Base-by-base conservation (phyloP, 352 stramenopile genomes). In the Phytophthora uliginosa region DNA sequence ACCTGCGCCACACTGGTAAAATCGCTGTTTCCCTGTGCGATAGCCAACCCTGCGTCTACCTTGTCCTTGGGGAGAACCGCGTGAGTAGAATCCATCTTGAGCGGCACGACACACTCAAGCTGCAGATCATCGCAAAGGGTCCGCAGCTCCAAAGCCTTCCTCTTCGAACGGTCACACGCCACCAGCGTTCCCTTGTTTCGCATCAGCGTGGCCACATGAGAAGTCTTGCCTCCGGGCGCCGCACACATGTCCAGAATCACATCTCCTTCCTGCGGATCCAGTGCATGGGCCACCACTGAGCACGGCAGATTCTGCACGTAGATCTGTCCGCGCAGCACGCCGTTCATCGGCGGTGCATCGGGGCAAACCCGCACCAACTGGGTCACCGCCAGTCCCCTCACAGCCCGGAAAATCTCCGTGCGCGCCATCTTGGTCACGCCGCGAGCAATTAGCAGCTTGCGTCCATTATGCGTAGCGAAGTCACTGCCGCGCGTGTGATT, bases 221-320 rank as follows among this genome's bases (percentile, higher is more conserved):
- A 94, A 18, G 95, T 96, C 76, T 99, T 99, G 20, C 96, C 96
- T 38, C 97, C 96, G 1, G 97, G 97, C 0, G 95, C 96, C 7
- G 90, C 85, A 83, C 97, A 99, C 91, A 99, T 98, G 68, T 99
- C 97, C 45, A 99, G 73, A 77, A 99, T 91, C 31, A 90, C 82
- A 36, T 98, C 90, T 28, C 85, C 90, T 22, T 82, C 64, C 71
- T 96, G 78, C 1, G 95, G 92, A 71, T 97, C 67, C 5, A 99
- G 75, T 8, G 86, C 94, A 66, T 98, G 92, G 0, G 82, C 93
- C n/a, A 98, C 96, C 34, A 98, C 78, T 2, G 95, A 90, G 2
- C 92, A 98, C 50, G 96, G 95, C 31, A 98, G 79, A 73, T 99
- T 99, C 79, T 99, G 96, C 17, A 97, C 79, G 75, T 98, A 98